phyloP scores from a whole-genome alignment of 176 grass and related monocot genomes.

The Oryza glumipatula region DNA sequence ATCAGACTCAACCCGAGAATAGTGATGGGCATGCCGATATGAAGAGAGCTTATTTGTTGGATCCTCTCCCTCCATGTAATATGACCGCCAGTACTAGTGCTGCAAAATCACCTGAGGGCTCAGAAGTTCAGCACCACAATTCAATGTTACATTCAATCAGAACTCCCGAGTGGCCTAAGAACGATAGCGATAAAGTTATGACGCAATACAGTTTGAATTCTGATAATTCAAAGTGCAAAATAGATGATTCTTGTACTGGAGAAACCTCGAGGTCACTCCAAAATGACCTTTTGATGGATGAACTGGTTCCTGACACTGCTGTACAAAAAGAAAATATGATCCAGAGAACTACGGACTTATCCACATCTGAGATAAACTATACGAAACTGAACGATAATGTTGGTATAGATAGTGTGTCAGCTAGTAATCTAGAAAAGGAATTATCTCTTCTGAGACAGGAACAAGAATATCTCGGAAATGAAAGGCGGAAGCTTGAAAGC shows the following conservation, averaged over 20 bases:
- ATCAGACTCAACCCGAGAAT: constrained; percentile 32
- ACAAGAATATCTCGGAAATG: constrained; percentile 78
- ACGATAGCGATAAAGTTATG: neutral
- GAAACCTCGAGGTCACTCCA: constrained; percentile 38
- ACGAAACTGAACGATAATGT: constrained; percentile 12
- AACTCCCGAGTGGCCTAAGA: constrained; percentile 13
- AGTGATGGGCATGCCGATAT: constrained; percentile 31
- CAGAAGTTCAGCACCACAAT: constrained; percentile 41
- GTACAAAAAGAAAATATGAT: constrained; percentile 33
- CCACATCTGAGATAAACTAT: constrained; percentile 37
- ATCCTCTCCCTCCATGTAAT: constrained; percentile 33
- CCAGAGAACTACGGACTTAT: constrained; percentile 3
- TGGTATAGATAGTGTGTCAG: constrained; percentile 55
- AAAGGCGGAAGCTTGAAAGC: constrained; percentile 80
- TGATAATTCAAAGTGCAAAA: constrained; percentile 47
- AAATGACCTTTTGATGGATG: constrained; percentile 48
- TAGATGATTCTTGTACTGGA: constrained; percentile 25
- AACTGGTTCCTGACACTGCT: constrained; percentile 15
- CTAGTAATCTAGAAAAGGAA: constrained; percentile 71
- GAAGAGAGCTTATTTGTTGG: constrained; percentile 17
- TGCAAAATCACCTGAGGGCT: constrained; percentile 35
- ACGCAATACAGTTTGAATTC: constrained; percentile 24
- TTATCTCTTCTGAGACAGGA: constrained; percentile 84
- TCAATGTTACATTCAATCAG: constrained; percentile 4
- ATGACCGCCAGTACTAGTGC: constrained; percentile 36